Evolutionary conservation across 2,329 filamentous ascomycete species (phyloP), one percentile per base, ranked within the genome.

Genomic region (Trichoderma pleuroti): DNA sequence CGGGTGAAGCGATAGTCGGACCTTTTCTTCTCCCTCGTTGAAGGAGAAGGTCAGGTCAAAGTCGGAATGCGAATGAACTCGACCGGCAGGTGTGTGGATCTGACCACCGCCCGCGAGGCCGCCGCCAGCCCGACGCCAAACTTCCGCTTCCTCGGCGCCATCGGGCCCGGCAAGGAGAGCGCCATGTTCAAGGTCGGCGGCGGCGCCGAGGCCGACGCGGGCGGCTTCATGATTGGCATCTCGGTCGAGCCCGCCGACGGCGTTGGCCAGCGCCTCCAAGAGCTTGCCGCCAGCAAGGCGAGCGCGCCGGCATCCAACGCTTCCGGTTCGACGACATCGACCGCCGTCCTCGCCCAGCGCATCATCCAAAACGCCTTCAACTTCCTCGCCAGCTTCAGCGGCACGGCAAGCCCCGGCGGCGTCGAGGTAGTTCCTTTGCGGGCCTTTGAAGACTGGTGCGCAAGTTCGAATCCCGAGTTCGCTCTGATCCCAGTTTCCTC

Each of bases 341-440:
- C 93, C 0, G 89, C 93, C 74, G 84, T 93, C 2, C 85, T 99
- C 28, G 96, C 96, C 34, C 94, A 98, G 82, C 86, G 93, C 73
- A 98, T 99, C 76, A 98, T 99, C 76, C 92, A 93, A 76, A 97
- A 98, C 80, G 96, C 95, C 16, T 99, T 98, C 81, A 98, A 99
- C 81, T 98, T 97, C 80, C 84, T 99, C 70, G 90, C 95, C 4
- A 92, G 93, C 76, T 98, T 97, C 84, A 93, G 91, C 72, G 88
- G 89, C 46, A 86, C 87, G 70, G 84, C 85, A 2, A 86, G 85
- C 3, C 82, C 84, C 30, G 86, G 84, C 2, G 92, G 92, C 0
- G 88, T 92, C 59, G 95, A 98, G 79, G 92, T 97, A 14, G 93
- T 99, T 28, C 94, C 96, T n/a, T 82, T 99, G 74, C 96, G 93